Conservation (phyloP, 257 asterid genomes). For the Lycium ferocissimum region DNA sequence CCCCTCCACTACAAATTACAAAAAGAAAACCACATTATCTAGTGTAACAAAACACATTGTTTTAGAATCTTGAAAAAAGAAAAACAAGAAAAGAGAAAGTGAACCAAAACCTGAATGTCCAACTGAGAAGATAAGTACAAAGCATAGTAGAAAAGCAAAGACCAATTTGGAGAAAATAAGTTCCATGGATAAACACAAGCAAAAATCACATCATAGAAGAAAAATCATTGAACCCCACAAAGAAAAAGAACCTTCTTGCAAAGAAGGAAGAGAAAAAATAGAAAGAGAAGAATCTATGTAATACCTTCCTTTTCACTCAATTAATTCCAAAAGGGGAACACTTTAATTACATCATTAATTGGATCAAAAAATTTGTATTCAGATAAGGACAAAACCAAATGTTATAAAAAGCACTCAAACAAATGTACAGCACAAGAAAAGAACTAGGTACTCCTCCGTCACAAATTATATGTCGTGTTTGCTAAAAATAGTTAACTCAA, state of each 20-base stretch:
- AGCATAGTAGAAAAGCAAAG: conserved; percentile 51
- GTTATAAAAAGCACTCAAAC: too few relatives aligned
- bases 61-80: background rate
- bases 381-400: conserved; percentile 41
- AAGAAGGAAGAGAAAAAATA: conserved; percentile 24
- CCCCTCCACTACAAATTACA: conserved; percentile 59
- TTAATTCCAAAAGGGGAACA: conserved; percentile 41
- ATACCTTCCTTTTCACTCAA: conserved; percentile 55
- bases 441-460: too few relatives aligned
- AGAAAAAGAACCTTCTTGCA: too few relatives aligned
- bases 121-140: conserved; percentile 51
- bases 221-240: background rate
- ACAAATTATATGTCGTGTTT: too few relatives aligned
- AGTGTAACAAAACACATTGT: background rate
- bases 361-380: conserved; percentile 38
- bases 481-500: too few relatives aligned
- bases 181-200: conserved; percentile 50
- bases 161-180: conserved; percentile 56
- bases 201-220: conserved; percentile 41
- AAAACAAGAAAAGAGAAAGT: conserved; percentile 27
- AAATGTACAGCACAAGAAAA: too few relatives aligned
- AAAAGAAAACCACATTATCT: background rate
- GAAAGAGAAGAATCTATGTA: conserved; percentile 37
- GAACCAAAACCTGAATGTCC: conserved; percentile 61
- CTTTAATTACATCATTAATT: conserved; percentile 35